Evolutionary conservation across 2,329 filamentous ascomycete genomes (phyloP).

Genomic region (Neofusicoccum kwambonambiense): DNA sequence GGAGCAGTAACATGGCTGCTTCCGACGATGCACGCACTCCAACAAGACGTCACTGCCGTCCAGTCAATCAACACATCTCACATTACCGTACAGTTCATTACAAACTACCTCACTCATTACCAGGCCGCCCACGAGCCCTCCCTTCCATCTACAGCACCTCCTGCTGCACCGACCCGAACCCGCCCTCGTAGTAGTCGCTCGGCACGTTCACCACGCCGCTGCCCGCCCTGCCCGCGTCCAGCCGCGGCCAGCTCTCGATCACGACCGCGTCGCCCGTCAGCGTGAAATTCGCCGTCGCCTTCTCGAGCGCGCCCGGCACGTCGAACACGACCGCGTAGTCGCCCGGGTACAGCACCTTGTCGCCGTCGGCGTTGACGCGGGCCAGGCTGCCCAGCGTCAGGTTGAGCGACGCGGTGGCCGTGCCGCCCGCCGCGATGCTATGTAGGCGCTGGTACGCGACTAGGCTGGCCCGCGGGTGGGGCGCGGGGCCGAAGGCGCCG

Average conservation of each 20-base stretch:
- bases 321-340: conserved; percentile 41
- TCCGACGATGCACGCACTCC: too few relatives aligned
- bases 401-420: conserved; percentile 35
- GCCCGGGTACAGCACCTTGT: conserved; percentile 55
- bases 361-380: conserved; percentile 51
- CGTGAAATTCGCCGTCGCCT: conserved; percentile 44
- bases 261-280: conserved; percentile 45
- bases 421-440: conserved; percentile 35
- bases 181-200: conserved; percentile 31
- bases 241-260: conserved; percentile 42
- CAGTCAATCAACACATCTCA: too few relatives aligned
- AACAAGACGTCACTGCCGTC: too few relatives aligned
- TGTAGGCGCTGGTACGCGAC: conserved; percentile 51
- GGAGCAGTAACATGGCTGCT: too few relatives aligned
- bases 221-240: conserved; percentile 17
- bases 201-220: conserved; percentile 19
- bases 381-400: conserved; percentile 52
- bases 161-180: conserved; percentile 22
- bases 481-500: conserved; percentile 49
- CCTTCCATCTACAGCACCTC: neutral
- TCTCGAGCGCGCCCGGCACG: conserved; percentile 23
- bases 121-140: too few relatives aligned
- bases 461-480: conserved; percentile 54
- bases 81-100: too few relatives aligned
- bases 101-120: too few relatives aligned